Conservation (phyloP, 768 basidiomycete genomes). For the Hysterangium stoloniferum region DNA sequence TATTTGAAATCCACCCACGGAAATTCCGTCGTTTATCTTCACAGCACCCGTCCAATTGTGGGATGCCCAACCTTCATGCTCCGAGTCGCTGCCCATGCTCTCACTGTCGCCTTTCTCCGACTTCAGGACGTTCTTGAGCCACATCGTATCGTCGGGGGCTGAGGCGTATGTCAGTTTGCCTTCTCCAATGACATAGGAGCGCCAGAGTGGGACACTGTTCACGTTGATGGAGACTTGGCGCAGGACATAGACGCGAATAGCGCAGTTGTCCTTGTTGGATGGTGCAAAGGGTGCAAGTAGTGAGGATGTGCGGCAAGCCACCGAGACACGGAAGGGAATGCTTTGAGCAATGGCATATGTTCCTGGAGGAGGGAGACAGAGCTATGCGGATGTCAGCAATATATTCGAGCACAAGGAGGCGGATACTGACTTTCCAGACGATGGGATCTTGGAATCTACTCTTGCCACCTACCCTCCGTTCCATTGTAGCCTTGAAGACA, state of each 20-base stretch:
- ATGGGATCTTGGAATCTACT: conserved; percentile 5
- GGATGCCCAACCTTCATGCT: conserved; percentile 9
- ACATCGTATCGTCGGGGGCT: not conserved
- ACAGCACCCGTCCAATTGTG: conserved; percentile 51
- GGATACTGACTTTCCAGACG: conserved; percentile 4
- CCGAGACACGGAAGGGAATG: conserved; percentile 62
- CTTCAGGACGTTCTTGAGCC: conserved; percentile 2
- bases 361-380: conserved; percentile 52
- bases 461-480: conserved; percentile 2
- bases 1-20: conserved; percentile 56
- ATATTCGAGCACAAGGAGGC: not conserved
- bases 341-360: conserved; percentile 48
- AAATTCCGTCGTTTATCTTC: conserved; percentile 48
- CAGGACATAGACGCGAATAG: conserved; percentile 52
- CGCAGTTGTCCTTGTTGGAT: conserved; percentile 17
- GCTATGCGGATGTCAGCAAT: conserved; percentile 17
- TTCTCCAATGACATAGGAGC: conserved; percentile 38
- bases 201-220: conserved; percentile 27
- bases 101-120: not conserved
- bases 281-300: conserved; percentile 1
- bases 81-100: conserved; percentile 1
- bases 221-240: conserved; percentile 52
- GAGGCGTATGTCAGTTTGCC: conserved; percentile 28
- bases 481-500: conserved; percentile 4
- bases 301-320: conserved; percentile 51